Conservation (phyloP, 352 stramenopile genomes). For the Aphanomyces cochlioides region DNA sequence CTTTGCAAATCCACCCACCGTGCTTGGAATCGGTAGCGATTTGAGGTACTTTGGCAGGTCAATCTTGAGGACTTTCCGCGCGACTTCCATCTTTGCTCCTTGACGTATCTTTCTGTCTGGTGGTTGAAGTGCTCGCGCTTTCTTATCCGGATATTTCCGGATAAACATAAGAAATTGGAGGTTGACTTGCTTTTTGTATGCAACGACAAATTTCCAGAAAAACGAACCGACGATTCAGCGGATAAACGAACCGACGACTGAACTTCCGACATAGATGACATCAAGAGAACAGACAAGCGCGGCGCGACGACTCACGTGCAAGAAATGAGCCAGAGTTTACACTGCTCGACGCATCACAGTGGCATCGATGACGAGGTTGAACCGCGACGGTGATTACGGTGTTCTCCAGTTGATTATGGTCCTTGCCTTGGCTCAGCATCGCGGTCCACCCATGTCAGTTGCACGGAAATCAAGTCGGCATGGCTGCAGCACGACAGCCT, state of each 20-base stretch:
- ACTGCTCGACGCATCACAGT: no score
- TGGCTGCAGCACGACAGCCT: no score
- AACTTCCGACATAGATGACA: neutral
- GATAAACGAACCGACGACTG: neutral
- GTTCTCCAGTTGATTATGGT: no score
- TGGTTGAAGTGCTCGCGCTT: neutral
- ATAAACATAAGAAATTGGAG: no score
- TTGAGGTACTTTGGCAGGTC: slow-evolving; percentile 76
- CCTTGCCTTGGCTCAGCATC: no score
- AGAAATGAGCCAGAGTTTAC: no score
- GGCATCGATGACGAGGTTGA: no score
- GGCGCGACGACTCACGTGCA: no score
- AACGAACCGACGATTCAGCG: neutral
- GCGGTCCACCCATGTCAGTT: no score
- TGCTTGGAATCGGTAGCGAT: slow-evolving; percentile 72
- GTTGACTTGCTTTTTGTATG: slow-evolving; percentile 8
- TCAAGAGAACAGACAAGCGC: no score
- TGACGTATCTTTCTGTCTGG: slow-evolving; percentile 11
- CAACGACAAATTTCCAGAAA: neutral
- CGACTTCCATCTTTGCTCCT: slow-evolving; percentile 54
- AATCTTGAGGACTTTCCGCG: slow-evolving; percentile 78
- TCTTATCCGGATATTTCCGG: neutral
- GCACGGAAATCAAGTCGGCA: no score
- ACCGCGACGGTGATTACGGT: no score
- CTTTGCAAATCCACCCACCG: slow-evolving; percentile 76